Evolutionary conservation across 129 eudicot genomes (phyloP), one percentile per base, ranked within the genome.

Genomic region (Flaveria trinervia): DNA sequence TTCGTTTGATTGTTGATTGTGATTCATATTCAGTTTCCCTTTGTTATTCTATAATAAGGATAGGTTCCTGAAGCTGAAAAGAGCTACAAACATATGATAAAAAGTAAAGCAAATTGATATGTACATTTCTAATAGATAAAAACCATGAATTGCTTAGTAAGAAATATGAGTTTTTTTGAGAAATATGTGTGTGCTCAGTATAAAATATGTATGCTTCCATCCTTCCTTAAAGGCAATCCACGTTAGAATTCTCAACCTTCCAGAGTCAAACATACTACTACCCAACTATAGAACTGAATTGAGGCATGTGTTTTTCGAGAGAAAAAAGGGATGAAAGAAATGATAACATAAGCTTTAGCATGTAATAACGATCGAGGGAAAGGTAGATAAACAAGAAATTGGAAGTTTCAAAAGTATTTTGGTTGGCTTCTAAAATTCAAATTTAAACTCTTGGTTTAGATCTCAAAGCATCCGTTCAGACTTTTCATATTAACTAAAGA

Each of bases 1-100:
- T 20, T 91, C 92, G 36, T 78, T 83, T n/a, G 82, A 66, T 57
- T 84, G 96, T 70, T 80, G 90, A 60, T 64, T 77, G 51, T 82
- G 79, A 69, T 82, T 82, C 85, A 77, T 83, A 11, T 67, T 82
- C 60, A 60, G 61, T 41, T 39, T 20, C 41, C 26, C 66, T 16
- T 11, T 51, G 17, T 55, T 73, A 41, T 16, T 43, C 7, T 14
- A 33, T 57, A 13, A 15, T 17, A 55, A 0, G 20, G 22, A 55
- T 20, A 33, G 39, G 54, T 56, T 55, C 54, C 67, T 55, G 41
- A 20, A 18, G 25, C 52, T 39, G 1, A 54, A 39, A 11, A n/a
- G 3, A 11, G 52, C 39, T 39, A 17, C 39, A 56, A 39, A 55
- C 11, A 10, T 51, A 30, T 16, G 49, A 33, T 52, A 26, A 25